Percentiles rank a stretch among this genome's conserved stretches.
Conservation (phyloP, 2,329 filamentous ascomycete genomes). For the Tricladium varicosporioides region DNA sequence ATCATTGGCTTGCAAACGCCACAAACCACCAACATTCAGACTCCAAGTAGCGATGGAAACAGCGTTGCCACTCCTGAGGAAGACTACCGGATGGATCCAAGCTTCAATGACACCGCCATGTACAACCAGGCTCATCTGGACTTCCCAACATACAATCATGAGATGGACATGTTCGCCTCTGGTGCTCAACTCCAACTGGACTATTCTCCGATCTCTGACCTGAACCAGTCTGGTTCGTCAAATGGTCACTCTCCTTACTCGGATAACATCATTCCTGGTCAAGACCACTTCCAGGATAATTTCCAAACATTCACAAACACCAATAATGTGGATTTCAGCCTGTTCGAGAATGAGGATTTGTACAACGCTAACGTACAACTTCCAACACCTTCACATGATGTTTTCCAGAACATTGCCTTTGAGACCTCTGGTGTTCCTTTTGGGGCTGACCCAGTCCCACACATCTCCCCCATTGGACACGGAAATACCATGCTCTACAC, state of each 20-base stretch:
- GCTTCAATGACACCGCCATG: slow-evolving; percentile 15
- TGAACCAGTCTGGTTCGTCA: slow-evolving; percentile 23
- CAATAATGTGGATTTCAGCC: slow-evolving; percentile 49
- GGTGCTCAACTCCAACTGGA: slow-evolving; percentile 25
- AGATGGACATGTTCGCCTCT: slow-evolving; percentile 27
- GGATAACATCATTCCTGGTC: slow-evolving; percentile 44
- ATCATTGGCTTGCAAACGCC: slow-evolving; percentile 54
- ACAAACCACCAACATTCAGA: slow-evolving; percentile 52
- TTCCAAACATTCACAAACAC: slow-evolving; percentile 54
- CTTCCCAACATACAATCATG: slow-evolving; percentile 27
- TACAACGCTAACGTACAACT: slow-evolving; percentile 58
- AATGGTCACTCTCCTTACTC: slow-evolving; percentile 34
- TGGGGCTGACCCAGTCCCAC: slow-evolving; percentile 39
- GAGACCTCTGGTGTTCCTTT: slow-evolving; percentile 32
- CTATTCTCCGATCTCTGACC: slow-evolving; percentile 31
- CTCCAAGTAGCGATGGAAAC: slow-evolving; percentile 51
- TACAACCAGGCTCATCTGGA: slow-evolving; percentile 18
- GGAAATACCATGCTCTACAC: slow-evolving; percentile 68
- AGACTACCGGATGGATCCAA: slow-evolving; percentile 21
- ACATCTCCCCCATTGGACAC: slow-evolving; percentile 69
- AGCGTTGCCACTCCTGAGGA: slow-evolving; percentile 28
- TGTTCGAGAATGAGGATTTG: slow-evolving; percentile 57
- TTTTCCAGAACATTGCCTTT: slow-evolving; percentile 38
- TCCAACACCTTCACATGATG: slow-evolving; percentile 45
- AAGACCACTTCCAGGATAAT: slow-evolving; percentile 50